These are phyloP conservation scores for Tylopilus subfusipes DNA, from an alignment of 768 basidiomycete species.

Conservation along the genomic window DNA sequence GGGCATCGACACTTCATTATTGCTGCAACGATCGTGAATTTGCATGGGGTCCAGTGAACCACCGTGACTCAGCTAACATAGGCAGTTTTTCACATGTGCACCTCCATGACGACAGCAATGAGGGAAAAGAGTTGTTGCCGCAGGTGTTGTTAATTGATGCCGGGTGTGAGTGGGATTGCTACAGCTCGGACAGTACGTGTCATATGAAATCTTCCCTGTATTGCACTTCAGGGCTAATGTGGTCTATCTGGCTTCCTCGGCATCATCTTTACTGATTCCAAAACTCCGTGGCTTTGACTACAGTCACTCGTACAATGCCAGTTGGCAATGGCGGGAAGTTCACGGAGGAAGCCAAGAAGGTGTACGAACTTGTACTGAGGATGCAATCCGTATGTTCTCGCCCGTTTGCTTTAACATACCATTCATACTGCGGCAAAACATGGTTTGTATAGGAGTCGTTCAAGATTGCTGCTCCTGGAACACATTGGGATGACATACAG, in stretches of 20 bases:
- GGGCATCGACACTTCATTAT: conserved; percentile 91
- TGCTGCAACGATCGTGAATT: conserved; percentile 89
- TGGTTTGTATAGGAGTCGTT: conserved; percentile 58
- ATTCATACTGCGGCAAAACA: not conserved
- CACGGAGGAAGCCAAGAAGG: conserved; percentile 71
- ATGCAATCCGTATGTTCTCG: conserved; percentile 73
- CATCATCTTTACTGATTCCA: not conserved
- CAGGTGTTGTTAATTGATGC: conserved; percentile 91
- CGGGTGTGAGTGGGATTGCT: conserved; percentile 82
- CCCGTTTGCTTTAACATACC: not conserved
- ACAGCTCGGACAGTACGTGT: conserved; percentile 58
- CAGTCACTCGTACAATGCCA: conserved; percentile 78
- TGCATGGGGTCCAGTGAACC: conserved; percentile 72
- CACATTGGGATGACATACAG: conserved; percentile 90
- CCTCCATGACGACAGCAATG: conserved; percentile 3
- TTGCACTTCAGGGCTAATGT: not conserved
- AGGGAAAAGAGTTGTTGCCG: conserved; percentile 43
- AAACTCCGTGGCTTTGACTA: conserved; percentile 38
- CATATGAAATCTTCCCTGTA: not conserved
- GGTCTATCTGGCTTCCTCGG: not conserved
- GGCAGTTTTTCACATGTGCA: conserved; percentile 42
- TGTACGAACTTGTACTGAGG: conserved; percentile 82
- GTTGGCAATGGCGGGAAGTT: conserved; percentile 94
- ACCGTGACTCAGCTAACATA: conserved; percentile 53
- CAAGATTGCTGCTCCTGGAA: conserved; percentile 63